Evolutionary conservation across 257 asterid species (phyloP).

Genomic region (Solanum etuberosum): DNA sequence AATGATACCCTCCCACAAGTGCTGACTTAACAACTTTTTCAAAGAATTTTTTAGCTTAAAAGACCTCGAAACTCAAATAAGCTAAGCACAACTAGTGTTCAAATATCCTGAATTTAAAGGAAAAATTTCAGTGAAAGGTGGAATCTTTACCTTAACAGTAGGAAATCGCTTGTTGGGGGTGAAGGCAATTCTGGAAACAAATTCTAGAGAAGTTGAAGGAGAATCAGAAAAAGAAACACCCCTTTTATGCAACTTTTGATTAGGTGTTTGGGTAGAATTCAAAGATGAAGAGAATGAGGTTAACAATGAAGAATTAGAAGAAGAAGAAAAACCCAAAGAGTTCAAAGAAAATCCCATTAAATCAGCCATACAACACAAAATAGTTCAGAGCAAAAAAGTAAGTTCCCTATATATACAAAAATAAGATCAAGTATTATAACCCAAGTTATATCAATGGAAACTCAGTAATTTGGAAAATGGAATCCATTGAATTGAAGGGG

Average conservation of each 20-base stretch:
- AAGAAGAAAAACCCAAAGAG: conserved; percentile 35
- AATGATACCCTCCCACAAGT: neutral
- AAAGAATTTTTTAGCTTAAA: neutral
- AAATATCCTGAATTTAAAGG: neutral
- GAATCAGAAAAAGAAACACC: conserved; percentile 26
- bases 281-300: conserved; percentile 40
- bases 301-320: conserved; percentile 15
- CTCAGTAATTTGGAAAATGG: neutral
- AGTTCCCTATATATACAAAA: neutral
- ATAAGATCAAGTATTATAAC: neutral
- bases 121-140: neutral
- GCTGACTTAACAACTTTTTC: neutral
- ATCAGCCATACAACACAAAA: conserved; percentile 44
- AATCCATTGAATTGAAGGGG: conserved; percentile 1
- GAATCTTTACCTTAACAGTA: conserved; percentile 46
- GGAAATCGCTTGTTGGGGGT: conserved; percentile 31
- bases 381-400: neutral
- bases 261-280: conserved; percentile 24
- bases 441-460: neutral
- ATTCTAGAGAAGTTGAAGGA: conserved; percentile 22
- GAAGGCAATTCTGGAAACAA: conserved; percentile 29
- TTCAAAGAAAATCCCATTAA: conserved; percentile 30
- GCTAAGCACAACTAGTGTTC: neutral
- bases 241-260: conserved; percentile 26
- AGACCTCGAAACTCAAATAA: neutral